These are phyloP conservation scores for Saussurea involucrata DNA, from an alignment of 129 eudicot genomes.

Conservation along the genomic window DNA sequence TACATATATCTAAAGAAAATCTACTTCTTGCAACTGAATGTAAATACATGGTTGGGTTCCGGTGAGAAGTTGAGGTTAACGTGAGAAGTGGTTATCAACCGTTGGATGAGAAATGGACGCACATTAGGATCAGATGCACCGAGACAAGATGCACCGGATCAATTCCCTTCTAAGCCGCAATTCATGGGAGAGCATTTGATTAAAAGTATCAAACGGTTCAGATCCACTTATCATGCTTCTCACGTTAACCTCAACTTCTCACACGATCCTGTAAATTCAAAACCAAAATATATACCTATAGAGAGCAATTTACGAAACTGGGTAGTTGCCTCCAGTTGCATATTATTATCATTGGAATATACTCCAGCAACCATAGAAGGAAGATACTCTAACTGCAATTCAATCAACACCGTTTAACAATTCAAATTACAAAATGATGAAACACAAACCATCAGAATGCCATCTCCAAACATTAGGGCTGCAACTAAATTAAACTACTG, in stretches of 20 bases:
- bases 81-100: no score
- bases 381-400: conserved; percentile 70
- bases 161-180: no score
- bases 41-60: no score
- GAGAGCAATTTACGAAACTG: conserved; percentile 88
- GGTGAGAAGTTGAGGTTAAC: no score
- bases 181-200: no score
- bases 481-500: neutral
- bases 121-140: no score
- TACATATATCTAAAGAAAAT: neutral
- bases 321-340: conserved; percentile 84
- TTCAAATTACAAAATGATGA: neutral
- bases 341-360: conserved; percentile 49
- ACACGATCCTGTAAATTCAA: neutral
- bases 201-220: no score
- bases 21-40: neutral
- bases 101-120: no score
- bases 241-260: no score
- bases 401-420: neutral
- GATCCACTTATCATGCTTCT: no score
- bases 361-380: conserved; percentile 78
- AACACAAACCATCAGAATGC: neutral
- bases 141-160: no score
- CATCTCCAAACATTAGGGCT: neutral
- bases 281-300: conserved; percentile 47